Base-by-base conservation (phyloP, 441 rosid genomes). In the Adansonia gregorii region DNA sequence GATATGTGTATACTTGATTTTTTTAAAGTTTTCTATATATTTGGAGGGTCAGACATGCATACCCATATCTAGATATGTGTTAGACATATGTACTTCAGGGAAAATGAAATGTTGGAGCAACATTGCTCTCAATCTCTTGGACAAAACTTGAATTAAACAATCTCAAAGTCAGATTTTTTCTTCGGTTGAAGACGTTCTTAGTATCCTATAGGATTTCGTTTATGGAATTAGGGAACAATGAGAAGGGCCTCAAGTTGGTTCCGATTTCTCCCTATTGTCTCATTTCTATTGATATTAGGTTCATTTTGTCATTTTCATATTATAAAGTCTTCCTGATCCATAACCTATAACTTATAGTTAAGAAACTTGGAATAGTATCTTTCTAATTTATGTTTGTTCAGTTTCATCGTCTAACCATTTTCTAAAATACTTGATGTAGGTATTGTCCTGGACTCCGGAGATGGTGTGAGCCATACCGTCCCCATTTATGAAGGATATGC, bases 401-500 rank as follows among this genome's bases (percentile, higher is more conserved):
- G n/a, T 14, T 51, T 56, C 17, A 24, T 65, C 20, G 15, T 24
- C 55, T 64, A 3, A 61, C 12, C 45, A n/a, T 48, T 31, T 27
- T 5, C 45, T 41, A 2, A 5, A 17, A 56, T 12, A 39, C 39
- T 76, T 73, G 56, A 27, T 83, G 66, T 79, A 91, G 95, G 93
- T 83, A 90, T 91, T 79, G 94, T 89, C 64, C 80, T 91, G 81
- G 93, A 91, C 76, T 91, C 93, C 76, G 95, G 95, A 80, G 95
- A 91, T 86, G 95, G 95, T 78, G 95, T 90, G 78, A 91, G 95
- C 77, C 95, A 91, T 85, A 90, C 95, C 3, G 95, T 91, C 65
- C 95, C 95, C 63, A 91, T 91, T 65, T 91, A 89, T 55, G 94
- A 91, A 82, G 93, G 94, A 10, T 89, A 89, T 79, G 92, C 94